Percentiles rank a stretch among this genome's conserved stretches.
Conservation (phyloP, 1,284 basidiomycete genomes). For the Pseudozyma hubeiensis region DNA sequence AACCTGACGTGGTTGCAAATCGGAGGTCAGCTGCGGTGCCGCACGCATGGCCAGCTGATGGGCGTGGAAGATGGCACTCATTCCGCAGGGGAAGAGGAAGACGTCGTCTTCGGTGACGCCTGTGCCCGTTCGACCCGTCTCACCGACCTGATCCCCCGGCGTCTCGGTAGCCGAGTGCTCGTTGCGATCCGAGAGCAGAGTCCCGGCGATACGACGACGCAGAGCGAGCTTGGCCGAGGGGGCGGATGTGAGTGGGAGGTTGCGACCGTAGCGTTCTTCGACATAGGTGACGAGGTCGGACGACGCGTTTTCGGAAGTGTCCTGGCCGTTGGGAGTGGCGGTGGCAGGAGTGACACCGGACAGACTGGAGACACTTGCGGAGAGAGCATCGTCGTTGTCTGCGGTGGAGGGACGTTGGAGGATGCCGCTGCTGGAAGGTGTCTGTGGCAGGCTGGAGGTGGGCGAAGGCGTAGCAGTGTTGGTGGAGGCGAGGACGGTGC, state of each 20-base stretch:
- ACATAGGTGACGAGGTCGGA: constrained; percentile 74
- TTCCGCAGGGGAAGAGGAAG: constrained; percentile 86
- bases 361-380: constrained; percentile 24
- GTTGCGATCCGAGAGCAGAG: constrained; percentile 71
- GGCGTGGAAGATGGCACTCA: constrained; percentile 92
- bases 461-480: constrained; percentile 29
- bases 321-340: constrained; percentile 1
- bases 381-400: constrained; percentile 19
- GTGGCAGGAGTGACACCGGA: constrained; percentile 31
- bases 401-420: constrained; percentile 28
- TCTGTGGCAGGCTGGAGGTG: constrained; percentile 26
- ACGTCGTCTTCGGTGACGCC: constrained; percentile 80
- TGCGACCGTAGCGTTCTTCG: constrained; percentile 95
- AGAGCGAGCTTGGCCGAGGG: constrained; percentile 85
- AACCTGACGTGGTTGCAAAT: constrained; percentile 7
- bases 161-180: constrained; percentile 27
- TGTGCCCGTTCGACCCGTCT: constrained; percentile 50
- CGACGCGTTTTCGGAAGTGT: constrained; percentile 15
- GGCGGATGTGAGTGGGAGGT: constrained; percentile 81
- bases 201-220: constrained; percentile 87
- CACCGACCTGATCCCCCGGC: constrained; percentile 66
- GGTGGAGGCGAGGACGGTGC: constrained; percentile 4
- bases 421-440: constrained; percentile 36
- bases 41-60: constrained; percentile 74
- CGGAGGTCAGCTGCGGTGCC: constrained; percentile 19